Evolutionary conservation across 148 eudicot species (phyloP).

Genomic region (Diospyros kaki): DNA sequence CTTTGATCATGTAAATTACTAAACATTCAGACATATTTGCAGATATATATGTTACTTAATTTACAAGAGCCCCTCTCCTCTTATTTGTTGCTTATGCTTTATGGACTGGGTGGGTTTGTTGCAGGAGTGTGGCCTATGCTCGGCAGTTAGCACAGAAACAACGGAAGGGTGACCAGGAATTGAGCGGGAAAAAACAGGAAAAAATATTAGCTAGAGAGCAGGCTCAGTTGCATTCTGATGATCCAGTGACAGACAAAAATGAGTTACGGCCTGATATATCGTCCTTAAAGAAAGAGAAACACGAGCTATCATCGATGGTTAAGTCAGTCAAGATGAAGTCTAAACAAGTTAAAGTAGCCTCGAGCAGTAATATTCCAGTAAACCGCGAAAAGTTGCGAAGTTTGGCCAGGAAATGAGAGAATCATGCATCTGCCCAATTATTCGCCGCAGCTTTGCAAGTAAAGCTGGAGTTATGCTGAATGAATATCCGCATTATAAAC

Average conservation of each 20-base stretch:
- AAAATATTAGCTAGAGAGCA: slow-evolving; percentile 1
- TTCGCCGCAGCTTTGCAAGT: no score
- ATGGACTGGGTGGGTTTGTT: slow-evolving; percentile 14
- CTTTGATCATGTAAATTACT: no score
- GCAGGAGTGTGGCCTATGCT: slow-evolving; percentile 81
- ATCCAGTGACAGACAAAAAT: slow-evolving; percentile 11
- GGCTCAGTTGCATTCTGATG: slow-evolving; percentile 15
- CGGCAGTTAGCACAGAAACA: slow-evolving; percentile 65
- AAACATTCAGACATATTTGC: no score
- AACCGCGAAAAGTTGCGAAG: slow-evolving; percentile 17
- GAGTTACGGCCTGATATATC: slow-evolving; percentile 15
- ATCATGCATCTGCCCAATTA: neutral
- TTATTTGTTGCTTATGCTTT: neutral
- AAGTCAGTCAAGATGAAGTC: slow-evolving; percentile 83
- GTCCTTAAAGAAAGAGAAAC: slow-evolving; percentile 44
- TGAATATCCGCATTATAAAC: no score
- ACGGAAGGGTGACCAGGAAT: slow-evolving; percentile 24
- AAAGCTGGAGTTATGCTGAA: no score
- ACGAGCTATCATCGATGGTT: slow-evolving; percentile 59
- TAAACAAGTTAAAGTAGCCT: slow-evolving; percentile 38
- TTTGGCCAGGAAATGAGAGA: neutral
- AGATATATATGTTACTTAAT: neutral
- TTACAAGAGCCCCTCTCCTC: neutral
- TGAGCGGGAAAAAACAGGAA: slow-evolving; percentile 11
- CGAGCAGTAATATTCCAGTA: slow-evolving; percentile 22